phyloP scores from a whole-genome alignment of 495 filamentous ascomycete genomes.

The Daldinia childiae region DNA sequence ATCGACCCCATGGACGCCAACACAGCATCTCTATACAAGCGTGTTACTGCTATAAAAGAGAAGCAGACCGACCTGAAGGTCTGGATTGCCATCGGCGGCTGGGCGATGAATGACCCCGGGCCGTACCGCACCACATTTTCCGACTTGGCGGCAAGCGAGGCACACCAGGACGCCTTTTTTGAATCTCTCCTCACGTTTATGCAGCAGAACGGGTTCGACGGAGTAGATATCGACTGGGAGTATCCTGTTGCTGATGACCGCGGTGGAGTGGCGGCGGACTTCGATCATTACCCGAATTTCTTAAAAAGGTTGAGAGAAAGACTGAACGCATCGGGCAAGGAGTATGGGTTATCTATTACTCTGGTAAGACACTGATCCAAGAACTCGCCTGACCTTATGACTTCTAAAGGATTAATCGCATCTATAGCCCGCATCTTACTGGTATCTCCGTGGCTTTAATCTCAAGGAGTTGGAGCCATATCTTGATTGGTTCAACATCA shows the following conservation, averaged over 20 bases:
- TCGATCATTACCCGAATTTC: slow-evolving; percentile 53
- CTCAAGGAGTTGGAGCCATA: slow-evolving; percentile 48
- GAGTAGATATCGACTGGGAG: slow-evolving; percentile 69
- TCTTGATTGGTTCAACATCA: slow-evolving; percentile 66
- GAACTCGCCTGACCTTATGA: no score
- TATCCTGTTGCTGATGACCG: slow-evolving; percentile 57
- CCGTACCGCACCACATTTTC: slow-evolving; percentile 25
- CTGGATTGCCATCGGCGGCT: slow-evolving; percentile 56
- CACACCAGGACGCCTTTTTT: slow-evolving; percentile 57
- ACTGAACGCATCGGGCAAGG: slow-evolving; percentile 41
- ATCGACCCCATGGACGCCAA: slow-evolving; percentile 6
- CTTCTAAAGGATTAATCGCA: no score
- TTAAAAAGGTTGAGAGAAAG: slow-evolving; percentile 52
- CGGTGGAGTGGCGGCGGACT: slow-evolving; percentile 52
- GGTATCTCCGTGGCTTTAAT: slow-evolving; percentile 67
- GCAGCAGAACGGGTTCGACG: slow-evolving; percentile 60
- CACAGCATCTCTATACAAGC: no score
- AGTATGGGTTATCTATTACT: slow-evolving; percentile 49
- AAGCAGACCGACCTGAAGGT: no score
- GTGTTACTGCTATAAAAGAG: no score
- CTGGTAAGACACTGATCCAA: neutral
- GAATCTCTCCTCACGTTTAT: slow-evolving; percentile 53
- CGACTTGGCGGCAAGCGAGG: slow-evolving; percentile 31
- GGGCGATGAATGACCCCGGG: slow-evolving; percentile 54
- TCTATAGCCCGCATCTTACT: slow-evolving; percentile 54